Conservation (phyloP, 2,329 filamentous ascomycete genomes). For the Apiospora hydei region DNA sequence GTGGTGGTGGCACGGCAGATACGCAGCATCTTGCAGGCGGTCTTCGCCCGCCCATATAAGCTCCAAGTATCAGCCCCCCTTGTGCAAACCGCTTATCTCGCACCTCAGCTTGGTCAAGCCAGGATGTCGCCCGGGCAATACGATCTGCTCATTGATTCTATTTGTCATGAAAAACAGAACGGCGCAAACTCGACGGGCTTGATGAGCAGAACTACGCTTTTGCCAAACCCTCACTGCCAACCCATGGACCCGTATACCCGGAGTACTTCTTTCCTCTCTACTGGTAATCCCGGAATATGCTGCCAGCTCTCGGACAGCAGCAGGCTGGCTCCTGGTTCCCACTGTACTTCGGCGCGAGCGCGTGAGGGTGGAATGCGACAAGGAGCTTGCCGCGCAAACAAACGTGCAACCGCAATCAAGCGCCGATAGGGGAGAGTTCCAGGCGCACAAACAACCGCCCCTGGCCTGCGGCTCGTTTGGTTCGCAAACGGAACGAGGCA, state of each 20-base stretch:
- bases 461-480: neutral
- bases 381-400: slow-evolving; percentile 5
- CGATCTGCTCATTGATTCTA: neutral
- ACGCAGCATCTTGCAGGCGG: neutral
- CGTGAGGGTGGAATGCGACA: neutral
- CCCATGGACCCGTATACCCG: no score
- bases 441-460: neutral
- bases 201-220: neutral
- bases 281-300: no score
- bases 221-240: neutral
- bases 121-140: neutral
- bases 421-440: neutral
- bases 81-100: neutral
- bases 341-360: neutral
- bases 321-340: neutral
- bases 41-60: neutral
- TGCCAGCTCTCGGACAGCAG: neutral
- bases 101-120: neutral
- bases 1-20: neutral
- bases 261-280: neutral
- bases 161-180: neutral
- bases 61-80: neutral
- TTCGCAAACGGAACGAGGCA: slow-evolving; percentile 13
- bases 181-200: neutral
- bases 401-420: neutral